These are phyloP conservation scores for Pichia thaimueangensis DNA, from an alignment of 805 yeast species.

Conservation along the genomic window DNA sequence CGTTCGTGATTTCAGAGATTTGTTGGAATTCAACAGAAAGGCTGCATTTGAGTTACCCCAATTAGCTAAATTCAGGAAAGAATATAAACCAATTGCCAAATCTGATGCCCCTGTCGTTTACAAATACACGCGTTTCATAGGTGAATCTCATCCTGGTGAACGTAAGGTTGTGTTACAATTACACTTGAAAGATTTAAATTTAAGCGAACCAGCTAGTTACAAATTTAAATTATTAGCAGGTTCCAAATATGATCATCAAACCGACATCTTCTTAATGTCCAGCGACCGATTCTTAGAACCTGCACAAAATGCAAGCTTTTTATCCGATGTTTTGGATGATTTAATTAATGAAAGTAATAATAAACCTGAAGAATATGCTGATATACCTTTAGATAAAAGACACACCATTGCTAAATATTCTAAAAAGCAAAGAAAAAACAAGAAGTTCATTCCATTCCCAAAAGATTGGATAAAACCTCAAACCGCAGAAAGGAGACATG, in stretches of 20 bases:
- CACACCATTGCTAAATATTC: conserved; percentile 45
- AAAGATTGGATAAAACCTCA: conserved; percentile 68
- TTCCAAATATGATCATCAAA: conserved; percentile 59
- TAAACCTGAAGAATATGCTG: conserved; percentile 53
- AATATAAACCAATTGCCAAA: conserved; percentile 45
- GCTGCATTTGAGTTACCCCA: conserved; percentile 92
- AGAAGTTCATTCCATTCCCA: conserved; percentile 52
- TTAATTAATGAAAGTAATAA: conserved; percentile 63
- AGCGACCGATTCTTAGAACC: conserved; percentile 63
- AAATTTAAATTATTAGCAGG: conserved; percentile 78
- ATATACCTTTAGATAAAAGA: conserved; percentile 77
- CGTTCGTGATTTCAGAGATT: conserved; percentile 64
- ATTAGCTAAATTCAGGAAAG: conserved; percentile 67
- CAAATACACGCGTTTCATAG: conserved; percentile 66
- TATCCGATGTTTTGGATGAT: conserved; percentile 56
- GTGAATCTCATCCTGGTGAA: conserved; percentile 66
- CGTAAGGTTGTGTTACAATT: conserved; percentile 60
- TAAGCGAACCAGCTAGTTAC: conserved; percentile 50
- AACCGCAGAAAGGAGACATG: neutral
- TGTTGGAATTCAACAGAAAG: conserved; percentile 68
- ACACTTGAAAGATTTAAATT: conserved; percentile 45
- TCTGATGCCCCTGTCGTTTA: conserved; percentile 52
- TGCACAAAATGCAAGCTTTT: conserved; percentile 75
- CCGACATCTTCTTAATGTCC: conserved; percentile 59
- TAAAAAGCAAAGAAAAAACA: conserved; percentile 35